Evolutionary conservation across 106 monocot genomes (phyloP).

Genomic region (Narthecium ossifragum): DNA sequence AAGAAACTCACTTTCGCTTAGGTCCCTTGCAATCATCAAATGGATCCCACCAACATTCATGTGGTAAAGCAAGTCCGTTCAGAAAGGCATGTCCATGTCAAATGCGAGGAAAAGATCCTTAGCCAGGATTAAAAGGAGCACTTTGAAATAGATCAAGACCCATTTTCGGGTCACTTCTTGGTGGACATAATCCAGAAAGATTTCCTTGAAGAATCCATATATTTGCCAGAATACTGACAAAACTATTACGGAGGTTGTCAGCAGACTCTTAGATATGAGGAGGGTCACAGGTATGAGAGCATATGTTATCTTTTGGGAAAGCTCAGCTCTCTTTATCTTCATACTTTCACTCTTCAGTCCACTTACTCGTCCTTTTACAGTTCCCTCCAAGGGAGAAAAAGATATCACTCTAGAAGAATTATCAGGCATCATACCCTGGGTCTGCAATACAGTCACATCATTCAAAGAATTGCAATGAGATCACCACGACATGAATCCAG

Average conservation of each 20-base stretch:
- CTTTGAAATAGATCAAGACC: slow-evolving; percentile 52
- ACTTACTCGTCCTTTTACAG: slow-evolving; percentile 16
- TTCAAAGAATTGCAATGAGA: background rate
- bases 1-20: too few species aligned
- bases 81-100: slow-evolving; percentile 27
- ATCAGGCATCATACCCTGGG: background rate
- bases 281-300: slow-evolving; percentile 48
- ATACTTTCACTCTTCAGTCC: slow-evolving; percentile 33
- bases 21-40: too few species aligned
- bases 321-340: slow-evolving; percentile 45
- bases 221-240: slow-evolving; percentile 53
- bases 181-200: slow-evolving; percentile 65
- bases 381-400: slow-evolving; percentile 57
- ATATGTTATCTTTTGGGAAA: slow-evolving; percentile 32
- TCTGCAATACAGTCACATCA: background rate
- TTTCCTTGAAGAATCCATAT: slow-evolving; percentile 67
- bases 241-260: slow-evolving; percentile 45
- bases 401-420: slow-evolving; percentile 13
- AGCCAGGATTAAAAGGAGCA: slow-evolving; percentile 48
- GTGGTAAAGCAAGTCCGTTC: too few species aligned
- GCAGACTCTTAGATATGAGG: slow-evolving; percentile 27
- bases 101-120: slow-evolving; percentile 54
- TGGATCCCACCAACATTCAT: too few species aligned
- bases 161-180: slow-evolving; percentile 64
- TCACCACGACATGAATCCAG: background rate